A percentile compares a stretch with the other conserved stretches of the same genome.
phyloP scores from a whole-genome alignment of 345 rosid species.

The Salix brachista region DNA sequence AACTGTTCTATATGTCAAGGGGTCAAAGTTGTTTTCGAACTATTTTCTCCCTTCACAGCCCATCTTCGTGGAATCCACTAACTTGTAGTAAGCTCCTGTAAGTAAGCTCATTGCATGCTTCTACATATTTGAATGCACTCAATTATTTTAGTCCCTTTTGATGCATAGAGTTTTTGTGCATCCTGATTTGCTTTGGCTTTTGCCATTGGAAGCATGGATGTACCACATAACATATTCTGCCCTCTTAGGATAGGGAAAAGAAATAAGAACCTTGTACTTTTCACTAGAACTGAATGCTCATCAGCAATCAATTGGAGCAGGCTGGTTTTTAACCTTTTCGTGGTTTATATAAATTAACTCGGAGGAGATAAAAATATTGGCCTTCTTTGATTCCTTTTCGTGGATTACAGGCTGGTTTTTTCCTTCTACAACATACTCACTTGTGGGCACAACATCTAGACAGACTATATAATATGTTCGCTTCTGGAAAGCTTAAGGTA shows the following conservation, averaged over 20 bases:
- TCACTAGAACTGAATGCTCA: no score
- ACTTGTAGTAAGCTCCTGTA: not conserved
- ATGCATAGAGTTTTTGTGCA: no score
- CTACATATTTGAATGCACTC: not conserved
- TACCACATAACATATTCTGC: no score
- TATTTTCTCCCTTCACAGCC: not conserved
- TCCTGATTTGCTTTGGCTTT: not conserved
- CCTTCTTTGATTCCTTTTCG: not conserved
- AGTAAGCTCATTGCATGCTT: not conserved
- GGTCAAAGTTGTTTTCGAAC: not conserved
- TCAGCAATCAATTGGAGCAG: not conserved
- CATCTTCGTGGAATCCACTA: not conserved
- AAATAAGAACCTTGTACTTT: no score
- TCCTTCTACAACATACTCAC: slow-evolving; percentile 64
- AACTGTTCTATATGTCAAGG: no score
- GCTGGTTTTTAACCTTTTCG: no score
- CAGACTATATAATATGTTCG: slow-evolving; percentile 55
- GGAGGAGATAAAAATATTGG: not conserved
- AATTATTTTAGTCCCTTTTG: not conserved
- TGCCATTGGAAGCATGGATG: not conserved
- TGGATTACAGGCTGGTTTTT: slow-evolving; percentile 79
- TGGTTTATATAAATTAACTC: no score
- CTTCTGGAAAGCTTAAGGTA: slow-evolving; percentile 86
- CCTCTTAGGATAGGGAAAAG: no score
- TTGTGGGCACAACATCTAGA: slow-evolving; percentile 83